Conservation (phyloP, 257 asterid species). For the Cinchona pubescens region DNA sequence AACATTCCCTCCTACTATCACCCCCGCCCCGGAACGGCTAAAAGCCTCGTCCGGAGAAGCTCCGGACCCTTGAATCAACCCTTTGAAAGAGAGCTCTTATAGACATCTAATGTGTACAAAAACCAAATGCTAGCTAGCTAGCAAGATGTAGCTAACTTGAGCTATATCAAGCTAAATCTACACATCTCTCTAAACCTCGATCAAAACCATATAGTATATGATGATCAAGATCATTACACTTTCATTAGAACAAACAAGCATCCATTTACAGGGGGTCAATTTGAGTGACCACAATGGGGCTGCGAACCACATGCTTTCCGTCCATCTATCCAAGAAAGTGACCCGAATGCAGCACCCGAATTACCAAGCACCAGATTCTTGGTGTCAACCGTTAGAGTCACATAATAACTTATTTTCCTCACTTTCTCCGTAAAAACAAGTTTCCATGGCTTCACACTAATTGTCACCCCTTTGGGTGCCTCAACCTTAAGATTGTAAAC, state of each 20-base stretch:
- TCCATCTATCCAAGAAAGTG: constrained; percentile 66
- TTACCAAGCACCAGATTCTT: constrained; percentile 58
- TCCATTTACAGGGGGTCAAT: constrained; percentile 60
- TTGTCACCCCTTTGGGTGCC: constrained; percentile 70
- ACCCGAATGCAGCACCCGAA: constrained; percentile 83
- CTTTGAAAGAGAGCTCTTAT: neutral
- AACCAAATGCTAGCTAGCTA: neutral
- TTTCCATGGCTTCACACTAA: constrained; percentile 66
- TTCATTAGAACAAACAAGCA: neutral
- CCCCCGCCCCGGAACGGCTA: neutral
- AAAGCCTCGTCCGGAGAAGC: neutral
- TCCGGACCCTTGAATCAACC: too few species aligned
- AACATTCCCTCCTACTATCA: neutral
- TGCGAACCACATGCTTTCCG: constrained; percentile 83
- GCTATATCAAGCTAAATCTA: neutral
- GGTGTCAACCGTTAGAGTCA: constrained; percentile 53
- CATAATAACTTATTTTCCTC: constrained; percentile 64
- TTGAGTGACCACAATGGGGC: constrained; percentile 82
- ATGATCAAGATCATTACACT: neutral
- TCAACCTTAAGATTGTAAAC: constrained; percentile 55
- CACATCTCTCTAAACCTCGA: neutral
- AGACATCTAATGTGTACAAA: too few species aligned
- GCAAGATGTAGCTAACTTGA: neutral
- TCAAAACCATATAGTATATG: neutral
- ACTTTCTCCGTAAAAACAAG: constrained; percentile 59